Percentiles rank a stretch among this genome's conserved stretches.
Conservation (phyloP, 2,329 filamentous ascomycete genomes). For the Ceratocystis cacaofunesta region DNA sequence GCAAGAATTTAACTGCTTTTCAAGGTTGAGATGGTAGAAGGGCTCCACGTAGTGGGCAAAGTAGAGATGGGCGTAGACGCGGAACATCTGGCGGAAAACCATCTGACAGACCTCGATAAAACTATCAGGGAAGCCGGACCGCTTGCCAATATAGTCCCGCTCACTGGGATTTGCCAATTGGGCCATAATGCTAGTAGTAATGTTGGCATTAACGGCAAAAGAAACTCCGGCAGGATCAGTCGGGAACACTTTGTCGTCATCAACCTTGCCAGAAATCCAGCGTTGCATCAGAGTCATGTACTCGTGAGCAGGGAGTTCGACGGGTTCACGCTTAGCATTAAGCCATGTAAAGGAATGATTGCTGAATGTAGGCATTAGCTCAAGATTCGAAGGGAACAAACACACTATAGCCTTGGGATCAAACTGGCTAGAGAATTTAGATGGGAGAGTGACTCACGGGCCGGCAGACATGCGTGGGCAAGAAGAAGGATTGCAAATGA, state of each 20-base stretch:
- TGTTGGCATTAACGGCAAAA: slow-evolving; percentile 45
- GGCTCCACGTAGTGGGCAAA: slow-evolving; percentile 84
- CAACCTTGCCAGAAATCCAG: slow-evolving; percentile 93
- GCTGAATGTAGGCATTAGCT: slow-evolving; percentile 24
- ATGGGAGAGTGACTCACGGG: slow-evolving; percentile 46
- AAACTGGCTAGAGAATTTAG: not conserved
- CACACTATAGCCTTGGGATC: no score
- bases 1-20: slow-evolving; percentile 73
- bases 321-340: slow-evolving; percentile 71
- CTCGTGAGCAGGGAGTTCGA: slow-evolving; percentile 80
- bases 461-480: slow-evolving; percentile 93
- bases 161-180: slow-evolving; percentile 48
- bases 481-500: slow-evolving; percentile 68
- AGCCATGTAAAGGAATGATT: slow-evolving; percentile 96
- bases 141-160: slow-evolving; percentile 71
- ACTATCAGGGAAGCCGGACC: slow-evolving; percentile 79
- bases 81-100: slow-evolving; percentile 97
- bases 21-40: slow-evolving; percentile 68
- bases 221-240: slow-evolving; percentile 63
- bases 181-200: slow-evolving; percentile 44
- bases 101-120: slow-evolving; percentile 84
- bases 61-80: slow-evolving; percentile 94
- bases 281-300: slow-evolving; percentile 94
- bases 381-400: not conserved
- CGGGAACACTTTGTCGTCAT: slow-evolving; percentile 78